Evolutionary conservation across 305 asterid genomes (phyloP).

Genomic region (Stenogyne calaminthoides): DNA sequence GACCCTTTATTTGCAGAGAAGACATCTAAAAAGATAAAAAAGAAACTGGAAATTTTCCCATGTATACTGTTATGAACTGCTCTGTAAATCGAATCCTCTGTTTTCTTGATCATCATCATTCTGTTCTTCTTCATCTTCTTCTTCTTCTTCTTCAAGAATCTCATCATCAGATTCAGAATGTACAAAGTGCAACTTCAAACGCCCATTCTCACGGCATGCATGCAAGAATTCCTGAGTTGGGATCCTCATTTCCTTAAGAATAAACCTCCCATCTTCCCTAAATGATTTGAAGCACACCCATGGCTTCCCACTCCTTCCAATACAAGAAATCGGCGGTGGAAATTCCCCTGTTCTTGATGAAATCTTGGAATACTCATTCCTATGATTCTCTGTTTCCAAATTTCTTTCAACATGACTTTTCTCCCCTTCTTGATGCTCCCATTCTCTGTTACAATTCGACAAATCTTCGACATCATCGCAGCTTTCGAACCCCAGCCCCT

Average conservation of each 20-base stretch:
- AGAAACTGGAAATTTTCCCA: conserved; percentile 8
- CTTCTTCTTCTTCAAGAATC: conserved; percentile 25
- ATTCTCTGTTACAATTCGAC: conserved; percentile 28
- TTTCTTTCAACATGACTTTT: conserved; percentile 15
- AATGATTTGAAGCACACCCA: conserved; percentile 72
- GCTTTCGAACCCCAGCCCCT: conserved; percentile 92
- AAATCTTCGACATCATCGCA: conserved; percentile 73
- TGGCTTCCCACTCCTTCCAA: conserved; percentile 88
- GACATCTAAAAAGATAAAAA: not conserved
- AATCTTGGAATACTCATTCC: conserved; percentile 37
- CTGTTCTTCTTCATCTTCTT: conserved; percentile 3
- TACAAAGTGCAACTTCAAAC: conserved; percentile 69
- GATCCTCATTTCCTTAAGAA: conserved; percentile 71
- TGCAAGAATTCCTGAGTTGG: conserved; percentile 88
- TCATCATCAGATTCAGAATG: conserved; percentile 88
- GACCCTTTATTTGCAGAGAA: conserved; percentile 14
- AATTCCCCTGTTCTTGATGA: conserved; percentile 49
- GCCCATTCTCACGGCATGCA: conserved; percentile 86
- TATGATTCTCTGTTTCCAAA: conserved; percentile 15
- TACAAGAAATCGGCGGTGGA: conserved; percentile 93
- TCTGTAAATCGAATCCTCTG: not conserved
- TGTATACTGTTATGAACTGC: not conserved
- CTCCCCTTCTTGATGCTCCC: conserved; percentile 25
- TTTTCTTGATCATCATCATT: conserved; percentile 9
- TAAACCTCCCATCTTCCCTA: conserved; percentile 81